Conservation (phyloP, 805 yeast genomes). For the Komagataella ulmi region DNA sequence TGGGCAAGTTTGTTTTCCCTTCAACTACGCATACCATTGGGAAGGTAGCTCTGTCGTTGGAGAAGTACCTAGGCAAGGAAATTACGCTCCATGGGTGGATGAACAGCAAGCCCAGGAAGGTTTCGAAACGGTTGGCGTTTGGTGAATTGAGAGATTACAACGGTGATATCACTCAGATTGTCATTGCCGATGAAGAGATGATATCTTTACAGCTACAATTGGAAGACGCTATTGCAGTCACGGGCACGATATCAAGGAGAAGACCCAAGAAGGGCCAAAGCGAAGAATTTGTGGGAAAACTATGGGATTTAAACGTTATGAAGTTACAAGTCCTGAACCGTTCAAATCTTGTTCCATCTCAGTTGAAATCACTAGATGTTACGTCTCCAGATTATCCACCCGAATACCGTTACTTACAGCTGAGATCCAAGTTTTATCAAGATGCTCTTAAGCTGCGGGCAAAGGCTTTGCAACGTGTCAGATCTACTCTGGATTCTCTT, state of each 20-base stretch:
- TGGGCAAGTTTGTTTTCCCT: conserved; percentile 10
- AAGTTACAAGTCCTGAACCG: conserved; percentile 44
- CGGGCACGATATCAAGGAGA: conserved; percentile 32
- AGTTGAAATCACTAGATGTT: conserved; percentile 47
- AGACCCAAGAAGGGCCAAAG: conserved; percentile 9
- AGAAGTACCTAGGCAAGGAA: conserved; percentile 3
- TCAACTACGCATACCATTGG: conserved; percentile 1
- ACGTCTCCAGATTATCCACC: conserved; percentile 54
- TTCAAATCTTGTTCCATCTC: conserved; percentile 45
- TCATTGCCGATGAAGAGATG: conserved; percentile 23
- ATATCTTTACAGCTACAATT: conserved; percentile 30
- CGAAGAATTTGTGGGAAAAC: conserved; percentile 5
- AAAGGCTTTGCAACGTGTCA: conserved; percentile 30
- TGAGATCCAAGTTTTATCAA: conserved; percentile 50
- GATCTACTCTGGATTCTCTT: conserved; percentile 20
- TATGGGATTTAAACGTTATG: conserved; percentile 47
- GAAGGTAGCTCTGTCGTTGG: not conserved
- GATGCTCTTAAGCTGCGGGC: conserved; percentile 43
- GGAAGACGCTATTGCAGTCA: conserved; percentile 64
- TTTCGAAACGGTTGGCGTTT: conserved; percentile 55
- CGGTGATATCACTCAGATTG: conserved; percentile 56
- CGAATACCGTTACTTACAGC: conserved; percentile 68
- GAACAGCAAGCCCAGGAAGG: conserved; percentile 55
- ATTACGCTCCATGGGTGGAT: conserved; percentile 76
- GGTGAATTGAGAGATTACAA: conserved; percentile 61